Evolutionary conservation across 1,284 basidiomycete species (phyloP), one percentile per base, ranked within the genome.

Genomic region (Cryptococcus hybrid): DNA sequence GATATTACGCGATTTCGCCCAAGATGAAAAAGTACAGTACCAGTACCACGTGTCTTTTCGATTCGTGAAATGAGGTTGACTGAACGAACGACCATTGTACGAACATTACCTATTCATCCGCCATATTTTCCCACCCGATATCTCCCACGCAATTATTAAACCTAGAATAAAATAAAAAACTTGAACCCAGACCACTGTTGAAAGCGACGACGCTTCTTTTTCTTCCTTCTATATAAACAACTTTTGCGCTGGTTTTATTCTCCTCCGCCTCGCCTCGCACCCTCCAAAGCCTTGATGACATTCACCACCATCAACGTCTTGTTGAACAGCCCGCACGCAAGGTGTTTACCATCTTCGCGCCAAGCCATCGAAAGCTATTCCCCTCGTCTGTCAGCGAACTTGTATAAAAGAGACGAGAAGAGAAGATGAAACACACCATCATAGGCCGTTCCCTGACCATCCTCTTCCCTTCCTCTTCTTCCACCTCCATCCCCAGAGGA

Each of bases 241-340:
- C 24, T 24, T 24, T 24, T 24, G 24, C 24, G 24, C 24, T 24
- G 24, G 24, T 42, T 46, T 52, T 39, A 9, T 51, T 52, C 36
- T 53, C 39, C 51, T 52, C 35, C 9, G 9, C 40, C 37, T 45
- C 30, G 13, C 24, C 13, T 34, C 18, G 44, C 35, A 11, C 39
- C 4, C n/a, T 51, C 37, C 7, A 48, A 30, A 9, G 37, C 49
- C 39, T 51, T 51, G 15, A 51, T 12, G 8, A 69, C 68, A 47
- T 66, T 62, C 11, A 73, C 51, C 3, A 67, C 63, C 58, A 75
- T 59, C 4, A 74, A 54, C 8, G 60, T 55, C 58, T 72, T 76
- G 57, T 75, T 74, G 34, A 65, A 64, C 5, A 71, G 51, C 2
- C 72, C 74, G 6, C 70, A 51, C n/a, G 71, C 74, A 5, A 76